Evolutionary conservation across 2,329 filamentous ascomycete species (phyloP), one percentile per base, ranked within the genome.

Genomic region (Boeremia lycopersici): DNA sequence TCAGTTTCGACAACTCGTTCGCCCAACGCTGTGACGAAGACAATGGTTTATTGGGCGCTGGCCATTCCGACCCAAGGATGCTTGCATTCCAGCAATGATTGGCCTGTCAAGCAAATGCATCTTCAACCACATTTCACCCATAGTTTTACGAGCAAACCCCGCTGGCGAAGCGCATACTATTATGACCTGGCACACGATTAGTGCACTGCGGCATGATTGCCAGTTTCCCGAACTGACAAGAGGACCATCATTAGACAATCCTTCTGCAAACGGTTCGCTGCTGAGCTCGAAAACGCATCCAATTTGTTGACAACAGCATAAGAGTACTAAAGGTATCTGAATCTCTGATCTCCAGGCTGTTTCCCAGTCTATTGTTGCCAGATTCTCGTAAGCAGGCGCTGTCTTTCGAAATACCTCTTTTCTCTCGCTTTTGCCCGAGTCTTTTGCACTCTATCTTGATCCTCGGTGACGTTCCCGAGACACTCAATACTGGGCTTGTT

Each of bases 381-480:
- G 58, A 33, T 48, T 67, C 7, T 60, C 62, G 4, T 40, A 60
- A 29, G 55, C 48, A 15, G 42, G 50, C 15, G 39, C 52, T 8
- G 28, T 63, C 12, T 53, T 58, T 9, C 25, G 40, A 9, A 78
- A 79, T n/a, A 77, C 79, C 0, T 85, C 88, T 62, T 82, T 89
- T 61, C 88, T 87, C 64, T 73, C 77, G 0, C 70, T 81, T 81
- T 1, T 85, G 86, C 0, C 71, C 87, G 1, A 86, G 88, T 64
- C 84, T 81, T 17, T 67, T 88, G 15, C 82, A 85, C 56, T 81
- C 84, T 0, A 85, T 85, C 12, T 78, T 81, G 45, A 78, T 85
- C 38, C 78, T 85, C 44, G 76, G 77, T 9, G 73, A 76, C 0
- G 81, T 88, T 13, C 68, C 83, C 46, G 78, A 79, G 12, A 73